These are phyloP conservation scores for Parietichytrium sp. DNA, from an alignment of 108 stramenopile species.

Conservation along the genomic window DNA sequence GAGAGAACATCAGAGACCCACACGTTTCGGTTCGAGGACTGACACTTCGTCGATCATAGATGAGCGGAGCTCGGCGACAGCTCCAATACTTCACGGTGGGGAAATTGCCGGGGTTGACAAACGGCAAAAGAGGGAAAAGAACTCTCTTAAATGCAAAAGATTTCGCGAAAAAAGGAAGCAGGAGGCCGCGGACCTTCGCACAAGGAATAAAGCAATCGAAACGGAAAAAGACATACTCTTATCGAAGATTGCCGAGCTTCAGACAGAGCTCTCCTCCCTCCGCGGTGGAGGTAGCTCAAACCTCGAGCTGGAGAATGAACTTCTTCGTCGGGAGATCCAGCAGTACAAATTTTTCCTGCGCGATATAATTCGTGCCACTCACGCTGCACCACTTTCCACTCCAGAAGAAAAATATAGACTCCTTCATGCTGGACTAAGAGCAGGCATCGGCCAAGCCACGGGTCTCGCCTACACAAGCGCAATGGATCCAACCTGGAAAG, in stretches of 20 bases:
- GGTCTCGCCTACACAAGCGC: background rate
- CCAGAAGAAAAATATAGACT: background rate
- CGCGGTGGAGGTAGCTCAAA: background rate
- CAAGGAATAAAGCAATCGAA: background rate
- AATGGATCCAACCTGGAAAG: background rate
- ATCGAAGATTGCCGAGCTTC: background rate
- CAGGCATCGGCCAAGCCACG: background rate
- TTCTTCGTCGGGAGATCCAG: background rate
- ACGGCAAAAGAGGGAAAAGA: too few relatives aligned
- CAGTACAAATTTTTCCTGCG: background rate
- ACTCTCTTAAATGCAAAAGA: constrained; percentile 5
- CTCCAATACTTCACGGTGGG: too few relatives aligned
- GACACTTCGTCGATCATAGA: too few relatives aligned
- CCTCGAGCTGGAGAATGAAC: background rate
- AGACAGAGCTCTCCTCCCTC: background rate
- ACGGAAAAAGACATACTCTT: background rate
- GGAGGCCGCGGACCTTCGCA: background rate
- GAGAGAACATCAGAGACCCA: too few relatives aligned
- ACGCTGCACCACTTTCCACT: background rate
- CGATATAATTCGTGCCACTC: background rate
- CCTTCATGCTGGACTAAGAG: background rate
- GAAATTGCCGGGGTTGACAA: too few relatives aligned
- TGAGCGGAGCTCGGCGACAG: too few relatives aligned
- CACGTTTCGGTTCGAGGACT: too few relatives aligned
- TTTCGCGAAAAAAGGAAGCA: background rate